A percentile compares a stretch with the other conserved stretches of the same genome.
Evolutionary conservation across 2,329 filamentous ascomycete species (phyloP).

Genomic region (Calonectria pauciramosa): DNA sequence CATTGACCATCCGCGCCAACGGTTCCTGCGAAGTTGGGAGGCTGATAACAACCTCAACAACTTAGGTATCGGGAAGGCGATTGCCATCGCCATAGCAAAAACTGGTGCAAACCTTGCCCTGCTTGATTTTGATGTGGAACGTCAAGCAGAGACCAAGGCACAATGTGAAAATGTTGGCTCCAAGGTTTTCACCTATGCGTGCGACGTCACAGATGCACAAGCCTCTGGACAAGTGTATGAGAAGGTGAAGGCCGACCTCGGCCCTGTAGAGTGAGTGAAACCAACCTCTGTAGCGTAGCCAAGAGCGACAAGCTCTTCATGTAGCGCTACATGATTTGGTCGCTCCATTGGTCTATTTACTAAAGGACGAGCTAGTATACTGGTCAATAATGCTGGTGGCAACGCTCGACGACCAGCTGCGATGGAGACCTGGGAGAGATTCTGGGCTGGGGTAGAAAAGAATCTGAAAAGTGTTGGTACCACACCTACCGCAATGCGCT

Average conservation of each 20-base stretch:
- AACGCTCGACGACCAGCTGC: background rate
- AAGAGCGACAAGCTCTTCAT: too few relatives aligned
- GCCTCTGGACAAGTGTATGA: background rate
- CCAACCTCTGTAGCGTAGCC: too few relatives aligned
- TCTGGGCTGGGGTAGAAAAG: background rate
- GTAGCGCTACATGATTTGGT: background rate
- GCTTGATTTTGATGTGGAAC: background rate
- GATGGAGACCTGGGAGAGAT: background rate
- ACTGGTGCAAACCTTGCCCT: background rate
- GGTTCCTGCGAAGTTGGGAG: too few relatives aligned
- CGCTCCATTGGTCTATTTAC: background rate
- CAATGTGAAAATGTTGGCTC: background rate
- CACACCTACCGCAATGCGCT: too few relatives aligned
- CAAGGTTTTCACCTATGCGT: background rate
- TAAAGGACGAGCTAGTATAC: background rate
- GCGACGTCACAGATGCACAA: background rate
- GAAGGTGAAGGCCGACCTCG: background rate
- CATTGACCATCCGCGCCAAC: too few relatives aligned
- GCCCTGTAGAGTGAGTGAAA: background rate
- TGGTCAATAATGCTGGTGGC: background rate
- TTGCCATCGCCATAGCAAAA: background rate
- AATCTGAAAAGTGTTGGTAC: background rate
- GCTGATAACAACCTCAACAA: background rate
- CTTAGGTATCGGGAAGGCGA: background rate
- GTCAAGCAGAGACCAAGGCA: background rate